Evolutionary conservation across 2,329 filamentous ascomycete species (phyloP).

Genomic region (Talaromyces sp.): DNA sequence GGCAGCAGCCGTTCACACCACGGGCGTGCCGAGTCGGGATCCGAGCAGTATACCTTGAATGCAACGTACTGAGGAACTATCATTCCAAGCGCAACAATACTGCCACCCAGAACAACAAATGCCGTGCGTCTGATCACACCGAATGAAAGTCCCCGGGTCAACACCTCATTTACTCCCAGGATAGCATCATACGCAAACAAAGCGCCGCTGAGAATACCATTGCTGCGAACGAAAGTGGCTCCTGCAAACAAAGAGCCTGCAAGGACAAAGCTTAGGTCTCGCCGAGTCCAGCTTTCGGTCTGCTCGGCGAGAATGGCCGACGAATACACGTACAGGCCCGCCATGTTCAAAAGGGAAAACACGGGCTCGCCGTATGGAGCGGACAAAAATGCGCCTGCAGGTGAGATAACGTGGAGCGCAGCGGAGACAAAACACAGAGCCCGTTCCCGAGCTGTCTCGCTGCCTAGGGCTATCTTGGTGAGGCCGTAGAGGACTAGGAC

Average conservation of each 20-base stretch:
- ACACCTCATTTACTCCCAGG: conserved; percentile 38
- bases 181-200: conserved; percentile 64
- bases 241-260: conserved; percentile 68
- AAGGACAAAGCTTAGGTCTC: conserved; percentile 51
- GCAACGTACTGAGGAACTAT: conserved; percentile 69
- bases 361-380: conserved; percentile 78
- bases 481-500: conserved; percentile 68
- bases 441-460: conserved; percentile 23
- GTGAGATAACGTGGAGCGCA: conserved; percentile 74
- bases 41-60: conserved; percentile 65
- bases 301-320: conserved; percentile 34
- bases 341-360: conserved; percentile 73
- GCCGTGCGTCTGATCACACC: conserved; percentile 50
- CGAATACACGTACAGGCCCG: conserved; percentile 67
- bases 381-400: conserved; percentile 83
- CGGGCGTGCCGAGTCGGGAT: conserved; percentile 43
- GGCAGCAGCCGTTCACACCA: conserved; percentile 76
- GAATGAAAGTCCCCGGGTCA: conserved; percentile 31
- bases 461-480: conserved; percentile 52
- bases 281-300: conserved; percentile 20
- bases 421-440: conserved; percentile 58
- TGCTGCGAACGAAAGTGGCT: conserved; percentile 73
- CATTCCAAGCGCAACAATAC: conserved; percentile 63
- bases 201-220: conserved; percentile 78
- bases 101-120: conserved; percentile 62